Evolutionary conservation across 768 basidiomycete species (phyloP).

Genomic region (Termitomyces sp.): DNA sequence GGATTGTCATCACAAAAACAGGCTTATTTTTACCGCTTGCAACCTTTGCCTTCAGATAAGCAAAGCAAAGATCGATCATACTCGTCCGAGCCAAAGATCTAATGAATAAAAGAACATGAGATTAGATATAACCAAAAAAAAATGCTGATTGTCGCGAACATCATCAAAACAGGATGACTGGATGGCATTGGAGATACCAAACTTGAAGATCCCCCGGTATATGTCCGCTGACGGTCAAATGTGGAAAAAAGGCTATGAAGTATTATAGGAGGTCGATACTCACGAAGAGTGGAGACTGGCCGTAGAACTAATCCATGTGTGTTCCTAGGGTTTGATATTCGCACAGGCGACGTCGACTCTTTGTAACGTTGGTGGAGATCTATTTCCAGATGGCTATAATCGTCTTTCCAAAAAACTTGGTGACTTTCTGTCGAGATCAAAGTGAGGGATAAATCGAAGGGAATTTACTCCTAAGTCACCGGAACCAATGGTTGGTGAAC

Average conservation of each 20-base stretch:
- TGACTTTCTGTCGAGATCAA: neutral
- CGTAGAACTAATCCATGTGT: slow-evolving; percentile 47
- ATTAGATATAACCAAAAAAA: too few relatives aligned
- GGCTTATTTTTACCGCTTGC: too few relatives aligned
- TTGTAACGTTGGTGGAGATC: neutral
- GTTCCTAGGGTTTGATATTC: slow-evolving; percentile 23
- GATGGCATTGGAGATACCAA: slow-evolving; percentile 86
- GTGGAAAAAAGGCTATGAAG: neutral
- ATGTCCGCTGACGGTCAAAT: slow-evolving; percentile 58
- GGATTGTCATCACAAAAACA: too few relatives aligned
- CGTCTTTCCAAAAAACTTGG: neutral
- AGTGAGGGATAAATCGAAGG: neutral
- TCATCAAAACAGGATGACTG: too few relatives aligned
- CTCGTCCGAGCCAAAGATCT: too few relatives aligned
- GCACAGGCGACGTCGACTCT: neutral
- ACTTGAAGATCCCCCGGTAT: slow-evolving; percentile 79
- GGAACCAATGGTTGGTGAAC: neutral
- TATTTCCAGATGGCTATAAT: neutral
- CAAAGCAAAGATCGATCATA: too few relatives aligned
- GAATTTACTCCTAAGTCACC: neutral
- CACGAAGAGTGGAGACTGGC: slow-evolving; percentile 71
- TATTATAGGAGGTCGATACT: slow-evolving; percentile 14
- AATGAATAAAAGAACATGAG: too few relatives aligned
- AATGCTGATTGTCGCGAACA: too few relatives aligned
- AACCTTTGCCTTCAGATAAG: too few relatives aligned